Conservation (phyloP, 176 grass and related monocot species). For the Triticum urartu region DNA sequence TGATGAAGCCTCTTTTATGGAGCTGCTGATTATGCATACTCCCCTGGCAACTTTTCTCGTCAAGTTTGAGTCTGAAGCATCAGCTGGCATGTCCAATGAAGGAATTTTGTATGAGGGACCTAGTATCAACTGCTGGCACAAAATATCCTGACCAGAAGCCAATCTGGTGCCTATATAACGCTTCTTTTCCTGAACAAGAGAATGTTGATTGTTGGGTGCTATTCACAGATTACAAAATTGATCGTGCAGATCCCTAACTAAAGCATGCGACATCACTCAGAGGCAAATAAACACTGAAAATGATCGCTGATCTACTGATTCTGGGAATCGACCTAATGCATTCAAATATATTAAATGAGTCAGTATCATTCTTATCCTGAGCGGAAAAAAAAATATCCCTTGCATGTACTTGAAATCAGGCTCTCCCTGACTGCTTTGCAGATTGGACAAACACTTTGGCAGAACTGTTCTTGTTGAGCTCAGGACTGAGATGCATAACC, state of each 20-base stretch:
- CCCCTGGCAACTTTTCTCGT: conserved; percentile 62
- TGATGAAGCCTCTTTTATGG: conserved; percentile 54
- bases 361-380: not conserved
- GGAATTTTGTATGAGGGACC: conserved; percentile 72
- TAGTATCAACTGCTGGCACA: conserved; percentile 72
- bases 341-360: not conserved
- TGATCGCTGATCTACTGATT: not conserved
- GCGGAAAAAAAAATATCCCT: no score
- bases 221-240: not conserved
- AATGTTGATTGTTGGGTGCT: conserved; percentile 3
- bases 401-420: not conserved
- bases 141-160: conserved; percentile 88
- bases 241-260: conserved; percentile 4
- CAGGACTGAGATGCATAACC: not conserved
- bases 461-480: not conserved
- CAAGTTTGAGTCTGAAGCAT: conserved; percentile 34
- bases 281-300: conserved; percentile 20
- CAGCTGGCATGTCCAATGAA: conserved; percentile 41
- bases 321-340: not conserved
- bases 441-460: not conserved
- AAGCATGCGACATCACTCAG: not conserved
- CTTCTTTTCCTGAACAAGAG: conserved; percentile 59
- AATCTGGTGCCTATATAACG: conserved; percentile 69
- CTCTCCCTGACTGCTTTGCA: not conserved
- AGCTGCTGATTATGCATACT: conserved; percentile 75